Conservation (phyloP, 1,139 yeast species). For the Arxiozyma heterogenica region DNA sequence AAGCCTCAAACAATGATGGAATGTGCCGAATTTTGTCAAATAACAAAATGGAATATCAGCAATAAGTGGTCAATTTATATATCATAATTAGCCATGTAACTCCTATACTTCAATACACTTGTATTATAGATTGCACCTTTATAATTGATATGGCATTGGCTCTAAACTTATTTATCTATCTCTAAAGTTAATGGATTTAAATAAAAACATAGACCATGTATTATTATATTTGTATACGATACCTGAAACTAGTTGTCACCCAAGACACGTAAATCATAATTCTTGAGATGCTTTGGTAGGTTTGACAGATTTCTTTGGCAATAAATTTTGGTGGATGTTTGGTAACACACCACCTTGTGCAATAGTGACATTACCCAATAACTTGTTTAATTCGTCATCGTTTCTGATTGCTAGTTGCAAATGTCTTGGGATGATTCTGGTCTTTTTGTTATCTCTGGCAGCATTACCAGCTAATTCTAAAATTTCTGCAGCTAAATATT, state of each 20-base stretch:
- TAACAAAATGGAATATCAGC: neutral
- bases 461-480: constrained; percentile 98
- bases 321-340: constrained; percentile 90
- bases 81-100: neutral
- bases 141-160: neutral
- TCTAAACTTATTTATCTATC: too few relatives aligned
- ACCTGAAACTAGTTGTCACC: neutral
- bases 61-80: too few relatives aligned
- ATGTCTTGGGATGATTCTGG: constrained; percentile 98
- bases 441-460: constrained; percentile 95
- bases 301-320: constrained; percentile 86
- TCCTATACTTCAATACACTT: too few relatives aligned
- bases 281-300: constrained; percentile 77
- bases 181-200: too few relatives aligned
- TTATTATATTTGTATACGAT: too few relatives aligned
- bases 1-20: neutral
- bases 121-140: too few relatives aligned
- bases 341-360: constrained; percentile 99
- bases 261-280: constrained; percentile 40
- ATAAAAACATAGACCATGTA: neutral
- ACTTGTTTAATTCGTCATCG: constrained; percentile 92
- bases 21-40: neutral
- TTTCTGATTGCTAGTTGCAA: constrained; percentile 97
- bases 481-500: constrained; percentile 94
- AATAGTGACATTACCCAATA: constrained; percentile 85